phyloP scores from a whole-genome alignment of 257 asterid genomes.

The Haberlea rhodopensis region DNA sequence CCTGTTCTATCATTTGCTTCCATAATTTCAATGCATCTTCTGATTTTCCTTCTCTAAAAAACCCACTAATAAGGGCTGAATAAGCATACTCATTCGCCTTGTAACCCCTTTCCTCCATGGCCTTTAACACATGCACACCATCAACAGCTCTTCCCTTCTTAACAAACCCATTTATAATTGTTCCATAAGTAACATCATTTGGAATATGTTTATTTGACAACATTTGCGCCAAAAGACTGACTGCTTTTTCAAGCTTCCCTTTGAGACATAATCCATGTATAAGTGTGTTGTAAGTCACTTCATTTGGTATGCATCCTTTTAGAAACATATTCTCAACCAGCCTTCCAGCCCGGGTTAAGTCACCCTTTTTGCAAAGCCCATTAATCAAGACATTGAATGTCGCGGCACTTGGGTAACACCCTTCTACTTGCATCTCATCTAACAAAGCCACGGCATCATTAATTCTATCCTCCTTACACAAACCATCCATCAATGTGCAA shows the following conservation, averaged over 20 bases:
- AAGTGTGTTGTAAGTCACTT: constrained; percentile 88
- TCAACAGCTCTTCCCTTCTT: constrained; percentile 68
- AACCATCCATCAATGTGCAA: constrained; percentile 94
- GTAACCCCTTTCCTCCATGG: constrained; percentile 76
- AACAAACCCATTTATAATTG: constrained; percentile 75
- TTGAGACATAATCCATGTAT: constrained; percentile 79
- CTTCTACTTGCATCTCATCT: constrained; percentile 96
- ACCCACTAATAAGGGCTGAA: constrained; percentile 81
- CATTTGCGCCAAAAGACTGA: constrained; percentile 69
- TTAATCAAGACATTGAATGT: constrained; percentile 77
- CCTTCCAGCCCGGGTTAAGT: constrained; percentile 68
- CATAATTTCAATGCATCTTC: constrained; percentile 65
- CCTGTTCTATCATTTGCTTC: constrained; percentile 59
- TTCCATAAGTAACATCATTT: constrained; percentile 74
- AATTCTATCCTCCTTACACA: constrained; percentile 76
- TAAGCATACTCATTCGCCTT: constrained; percentile 55
- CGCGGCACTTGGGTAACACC: constrained; percentile 58
- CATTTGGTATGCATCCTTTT: constrained; percentile 86
- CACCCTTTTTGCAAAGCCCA: constrained; percentile 88
- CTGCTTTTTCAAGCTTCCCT: constrained; percentile 83
- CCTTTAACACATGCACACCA: constrained; percentile 49
- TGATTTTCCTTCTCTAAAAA: constrained; percentile 66
- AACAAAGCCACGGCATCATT: constrained; percentile 83
- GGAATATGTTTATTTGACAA: constrained; percentile 60
- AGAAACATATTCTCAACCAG: constrained; percentile 84